phyloP scores from a whole-genome alignment of 495 filamentous ascomycete species.

The Gamarada debralockiae region DNA sequence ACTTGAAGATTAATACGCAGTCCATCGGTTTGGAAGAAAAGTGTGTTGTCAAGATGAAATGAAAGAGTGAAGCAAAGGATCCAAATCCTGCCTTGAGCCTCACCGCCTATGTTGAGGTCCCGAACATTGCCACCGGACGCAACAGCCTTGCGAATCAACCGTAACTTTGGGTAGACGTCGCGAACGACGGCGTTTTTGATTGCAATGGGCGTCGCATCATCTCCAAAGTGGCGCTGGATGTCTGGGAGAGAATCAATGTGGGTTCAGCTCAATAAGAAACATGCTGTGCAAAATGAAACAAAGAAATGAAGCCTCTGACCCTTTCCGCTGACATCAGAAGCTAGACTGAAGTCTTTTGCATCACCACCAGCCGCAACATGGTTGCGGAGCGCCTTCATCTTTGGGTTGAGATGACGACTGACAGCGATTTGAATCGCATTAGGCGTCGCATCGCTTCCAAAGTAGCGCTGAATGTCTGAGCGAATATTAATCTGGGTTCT shows the following conservation, averaged over 20 bases:
- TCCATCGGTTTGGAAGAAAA: too few relatives aligned
- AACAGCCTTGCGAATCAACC: too few relatives aligned
- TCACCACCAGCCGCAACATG: conserved; percentile 14
- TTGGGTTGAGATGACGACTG: conserved; percentile 1
- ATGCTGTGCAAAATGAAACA: not conserved
- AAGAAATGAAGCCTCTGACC: not conserved
- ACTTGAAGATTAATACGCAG: too few relatives aligned
- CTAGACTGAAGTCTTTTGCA: conserved; percentile 17
- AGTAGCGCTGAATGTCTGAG: not conserved
- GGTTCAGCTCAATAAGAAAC: too few relatives aligned
- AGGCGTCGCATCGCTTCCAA: not conserved
- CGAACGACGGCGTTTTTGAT: too few relatives aligned
- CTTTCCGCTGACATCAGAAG: not conserved
- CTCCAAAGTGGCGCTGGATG: conserved; percentile 18
- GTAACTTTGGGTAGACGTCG: too few relatives aligned
- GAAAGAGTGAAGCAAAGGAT: too few relatives aligned
- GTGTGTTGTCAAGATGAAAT: too few relatives aligned
- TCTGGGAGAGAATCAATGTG: conserved; percentile 3
- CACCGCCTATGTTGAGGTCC: too few relatives aligned
- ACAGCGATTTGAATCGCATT: not conserved
- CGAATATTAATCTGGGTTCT: not conserved
- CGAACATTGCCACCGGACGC: too few relatives aligned
- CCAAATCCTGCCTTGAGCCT: too few relatives aligned
- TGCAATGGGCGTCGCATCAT: conserved; percentile 9
- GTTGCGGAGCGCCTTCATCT: conserved; percentile 7